Conservation (phyloP, 1,284 basidiomycete genomes). For the Exsudoporus floridanus region DNA sequence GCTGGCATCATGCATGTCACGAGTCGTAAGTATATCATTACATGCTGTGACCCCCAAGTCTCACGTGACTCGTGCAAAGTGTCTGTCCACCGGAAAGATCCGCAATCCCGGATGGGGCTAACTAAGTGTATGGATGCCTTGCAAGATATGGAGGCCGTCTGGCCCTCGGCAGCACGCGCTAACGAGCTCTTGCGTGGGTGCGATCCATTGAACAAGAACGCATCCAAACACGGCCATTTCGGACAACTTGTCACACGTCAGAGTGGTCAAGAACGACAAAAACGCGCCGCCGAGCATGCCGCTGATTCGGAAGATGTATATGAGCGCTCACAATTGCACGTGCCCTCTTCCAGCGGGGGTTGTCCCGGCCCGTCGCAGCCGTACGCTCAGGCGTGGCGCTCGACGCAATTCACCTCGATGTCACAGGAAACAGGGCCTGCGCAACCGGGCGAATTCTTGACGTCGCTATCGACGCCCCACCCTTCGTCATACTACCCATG, state of each 20-base stretch:
- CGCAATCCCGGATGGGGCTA: constrained; percentile 66
- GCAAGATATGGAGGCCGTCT: constrained; percentile 66
- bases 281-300: constrained; percentile 37
- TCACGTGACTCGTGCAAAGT: constrained; percentile 38
- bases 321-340: constrained; percentile 29
- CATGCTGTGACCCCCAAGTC: neutral
- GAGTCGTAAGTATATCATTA: constrained; percentile 41
- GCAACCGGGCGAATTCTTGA: constrained; percentile 15
- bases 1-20: constrained; percentile 82
- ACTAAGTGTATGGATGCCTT: constrained; percentile 69
- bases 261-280: constrained; percentile 38
- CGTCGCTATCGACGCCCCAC: constrained; percentile 8
- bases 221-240: constrained; percentile 14
- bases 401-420: constrained; percentile 22
- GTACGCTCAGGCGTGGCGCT: constrained; percentile 33
- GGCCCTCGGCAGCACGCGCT: constrained; percentile 76
- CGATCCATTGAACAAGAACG: constrained; percentile 45
- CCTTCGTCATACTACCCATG: constrained; percentile 50
- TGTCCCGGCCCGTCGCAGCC: constrained; percentile 16
- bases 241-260: constrained; percentile 32
- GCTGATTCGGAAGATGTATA: constrained; percentile 35
- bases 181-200: constrained; percentile 70
- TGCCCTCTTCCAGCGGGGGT: constrained; percentile 1
- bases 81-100: constrained; percentile 59
- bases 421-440: constrained; percentile 29